phyloP scores from a whole-genome alignment of 1,284 basidiomycete species.

The Ganoderma multipileum region DNA sequence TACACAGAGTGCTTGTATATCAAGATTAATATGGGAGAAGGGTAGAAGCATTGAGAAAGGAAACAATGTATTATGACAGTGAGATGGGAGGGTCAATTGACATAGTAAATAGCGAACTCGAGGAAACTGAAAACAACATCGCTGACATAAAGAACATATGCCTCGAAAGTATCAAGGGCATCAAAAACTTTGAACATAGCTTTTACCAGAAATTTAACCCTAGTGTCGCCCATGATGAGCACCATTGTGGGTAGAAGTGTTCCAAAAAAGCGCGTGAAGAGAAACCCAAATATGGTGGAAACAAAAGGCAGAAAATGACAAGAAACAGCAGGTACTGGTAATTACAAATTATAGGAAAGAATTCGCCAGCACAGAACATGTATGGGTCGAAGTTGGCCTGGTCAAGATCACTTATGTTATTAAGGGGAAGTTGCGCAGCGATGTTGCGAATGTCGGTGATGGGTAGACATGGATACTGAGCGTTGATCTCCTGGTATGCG shows the following conservation, averaged over 20 bases:
- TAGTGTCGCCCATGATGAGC: not conserved
- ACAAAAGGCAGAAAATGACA: not conserved
- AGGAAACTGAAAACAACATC: not conserved
- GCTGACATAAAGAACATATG: not conserved
- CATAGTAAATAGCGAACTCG: not conserved
- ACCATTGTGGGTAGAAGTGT: not conserved
- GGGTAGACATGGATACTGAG: not conserved
- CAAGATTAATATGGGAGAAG: too few species aligned
- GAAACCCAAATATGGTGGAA: not conserved
- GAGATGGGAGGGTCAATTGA: not conserved
- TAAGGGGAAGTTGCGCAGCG: not conserved
- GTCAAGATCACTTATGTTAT: not conserved
- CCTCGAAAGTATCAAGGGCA: not conserved
- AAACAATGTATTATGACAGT: too few species aligned
- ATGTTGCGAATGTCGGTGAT: not conserved
- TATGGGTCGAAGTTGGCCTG: not conserved
- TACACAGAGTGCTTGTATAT: too few species aligned
- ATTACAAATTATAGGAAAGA: not conserved
- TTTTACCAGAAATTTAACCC: not conserved
- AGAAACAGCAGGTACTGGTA: not conserved
- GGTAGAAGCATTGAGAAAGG: too few species aligned
- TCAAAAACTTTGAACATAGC: not conserved
- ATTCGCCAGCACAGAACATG: not conserved
- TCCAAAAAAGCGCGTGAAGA: not conserved
- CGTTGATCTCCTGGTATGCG: not conserved